A percentile compares a stretch with the other conserved stretches of the same genome.
phyloP scores from a whole-genome alignment of 257 asterid genomes.

The Buddleja alternifolia region DNA sequence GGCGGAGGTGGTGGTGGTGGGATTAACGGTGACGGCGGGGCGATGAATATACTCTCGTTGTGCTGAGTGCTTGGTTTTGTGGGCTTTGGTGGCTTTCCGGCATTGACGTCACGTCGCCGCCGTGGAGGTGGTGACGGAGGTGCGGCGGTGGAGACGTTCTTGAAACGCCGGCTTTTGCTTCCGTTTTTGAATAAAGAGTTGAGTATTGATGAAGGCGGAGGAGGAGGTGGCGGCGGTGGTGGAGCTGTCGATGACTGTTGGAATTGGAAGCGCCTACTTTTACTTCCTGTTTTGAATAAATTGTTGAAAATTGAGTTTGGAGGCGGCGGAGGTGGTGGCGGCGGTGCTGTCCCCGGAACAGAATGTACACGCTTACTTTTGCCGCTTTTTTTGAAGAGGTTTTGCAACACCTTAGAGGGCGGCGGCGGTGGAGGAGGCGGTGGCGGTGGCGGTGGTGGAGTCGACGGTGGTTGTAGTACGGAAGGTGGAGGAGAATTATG shows the following conservation, averaged over 20 bases:
- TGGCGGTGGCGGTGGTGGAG: conserved; percentile 38
- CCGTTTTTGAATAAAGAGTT: conserved; percentile 51
- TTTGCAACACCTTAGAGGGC: conserved; percentile 46
- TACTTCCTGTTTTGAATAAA: too few species aligned
- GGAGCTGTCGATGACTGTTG: conserved; percentile 27
- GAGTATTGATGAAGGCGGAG: conserved; percentile 50
- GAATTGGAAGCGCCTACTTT: conserved; percentile 46
- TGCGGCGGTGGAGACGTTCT: conserved; percentile 23
- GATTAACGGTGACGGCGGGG: conserved; percentile 47
- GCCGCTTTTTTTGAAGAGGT: conserved; percentile 48
- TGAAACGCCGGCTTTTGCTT: conserved; percentile 47
- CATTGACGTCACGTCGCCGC: conserved; percentile 7
- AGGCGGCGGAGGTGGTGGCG: conserved; percentile 34
- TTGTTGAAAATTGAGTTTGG: conserved; percentile 59
- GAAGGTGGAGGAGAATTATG: conserved; percentile 35
- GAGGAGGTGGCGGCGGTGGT: conserved; percentile 47
- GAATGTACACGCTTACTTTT: conserved; percentile 53
- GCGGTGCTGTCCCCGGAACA: conserved; percentile 29
- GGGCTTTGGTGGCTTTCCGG: conserved; percentile 53
- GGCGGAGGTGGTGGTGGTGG: conserved; percentile 59
- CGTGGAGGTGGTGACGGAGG: conserved; percentile 24
- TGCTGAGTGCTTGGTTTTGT: conserved; percentile 29
- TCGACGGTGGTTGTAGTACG: conserved; percentile 25
- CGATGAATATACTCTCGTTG: conserved; percentile 36
- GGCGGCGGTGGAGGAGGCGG: conserved; percentile 61